A percentile compares a stretch with the other conserved stretches of the same genome.
phyloP scores from a whole-genome alignment of 306 rosid genomes.

The Fragaria ananassa region DNA sequence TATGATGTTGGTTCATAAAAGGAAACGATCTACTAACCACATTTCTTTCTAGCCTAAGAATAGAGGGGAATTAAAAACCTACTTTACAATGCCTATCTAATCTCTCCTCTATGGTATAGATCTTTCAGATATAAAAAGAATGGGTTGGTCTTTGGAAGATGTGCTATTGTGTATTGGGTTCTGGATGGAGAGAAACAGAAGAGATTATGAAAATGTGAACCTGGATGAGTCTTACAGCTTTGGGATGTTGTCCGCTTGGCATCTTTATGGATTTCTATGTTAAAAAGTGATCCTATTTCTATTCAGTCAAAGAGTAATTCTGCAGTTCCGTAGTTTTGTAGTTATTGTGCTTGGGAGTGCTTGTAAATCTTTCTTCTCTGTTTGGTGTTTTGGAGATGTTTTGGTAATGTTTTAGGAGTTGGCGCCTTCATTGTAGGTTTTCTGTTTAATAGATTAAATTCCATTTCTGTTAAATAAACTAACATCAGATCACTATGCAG shows the following conservation, averaged over 20 bases:
- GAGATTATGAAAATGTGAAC: not conserved
- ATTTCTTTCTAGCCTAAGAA: not conserved
- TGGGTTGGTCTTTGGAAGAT: not conserved
- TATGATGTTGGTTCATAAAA: not conserved
- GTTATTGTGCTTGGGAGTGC: not conserved
- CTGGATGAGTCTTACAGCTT: not conserved
- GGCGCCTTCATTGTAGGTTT: not conserved
- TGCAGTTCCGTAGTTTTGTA: not conserved
- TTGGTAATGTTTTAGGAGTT: not conserved
- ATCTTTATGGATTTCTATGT: not conserved
- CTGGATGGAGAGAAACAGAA: not conserved
- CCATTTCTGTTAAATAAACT: not conserved
- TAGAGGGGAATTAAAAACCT: not conserved
- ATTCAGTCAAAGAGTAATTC: not conserved
- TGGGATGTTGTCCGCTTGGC: not conserved
- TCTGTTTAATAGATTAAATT: no score
- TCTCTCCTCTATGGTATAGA: not conserved
- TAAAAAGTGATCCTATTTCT: not conserved
- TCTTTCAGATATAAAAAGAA: not conserved
- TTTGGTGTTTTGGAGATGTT: not conserved
- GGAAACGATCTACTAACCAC: not conserved
- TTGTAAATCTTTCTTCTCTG: not conserved
- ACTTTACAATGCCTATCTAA: not conserved
- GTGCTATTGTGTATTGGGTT: not conserved
- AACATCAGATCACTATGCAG: conserved; percentile 74